A percentile compares a stretch with the other conserved stretches of the same genome.
phyloP scores from a whole-genome alignment of 208 protist genomes.

The Leishmania mexicana region DNA sequence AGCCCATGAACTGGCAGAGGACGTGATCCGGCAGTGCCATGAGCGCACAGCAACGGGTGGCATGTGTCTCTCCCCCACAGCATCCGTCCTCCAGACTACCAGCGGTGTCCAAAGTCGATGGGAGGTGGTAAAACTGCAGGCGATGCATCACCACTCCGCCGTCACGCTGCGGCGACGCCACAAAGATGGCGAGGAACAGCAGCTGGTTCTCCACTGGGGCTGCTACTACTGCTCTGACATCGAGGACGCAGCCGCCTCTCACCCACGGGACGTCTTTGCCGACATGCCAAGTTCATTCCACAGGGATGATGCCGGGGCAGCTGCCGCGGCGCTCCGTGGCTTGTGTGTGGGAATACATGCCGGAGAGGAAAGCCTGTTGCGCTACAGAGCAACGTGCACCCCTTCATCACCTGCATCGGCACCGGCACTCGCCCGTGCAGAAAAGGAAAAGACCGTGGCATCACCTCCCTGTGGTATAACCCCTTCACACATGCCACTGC shows the following conservation, averaged over 20 bases:
- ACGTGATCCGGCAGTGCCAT: background rate
- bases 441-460: background rate
- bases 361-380: constrained; percentile 64
- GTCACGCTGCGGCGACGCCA: constrained; percentile 36
- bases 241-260: constrained; percentile 64
- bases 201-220: constrained; percentile 68
- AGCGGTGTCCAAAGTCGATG: constrained; percentile 5
- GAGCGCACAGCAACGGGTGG: background rate
- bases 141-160: constrained; percentile 81
- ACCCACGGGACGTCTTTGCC: constrained; percentile 38
- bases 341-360: constrained; percentile 41
- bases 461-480: background rate
- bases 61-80: background rate
- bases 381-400: constrained; percentile 17
- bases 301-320: background rate
- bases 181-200: background rate
- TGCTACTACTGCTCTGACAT: constrained; percentile 83
- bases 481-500: constrained; percentile 3
- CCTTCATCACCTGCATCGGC: background rate
- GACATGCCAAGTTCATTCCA: background rate
- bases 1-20: background rate
- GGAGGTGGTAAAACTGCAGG: constrained; percentile 55
- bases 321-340: background rate
- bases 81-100: background rate
- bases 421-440: background rate